Conservation (phyloP, 2,329 filamentous ascomycete genomes). For the Emmonsia crescens region DNA sequence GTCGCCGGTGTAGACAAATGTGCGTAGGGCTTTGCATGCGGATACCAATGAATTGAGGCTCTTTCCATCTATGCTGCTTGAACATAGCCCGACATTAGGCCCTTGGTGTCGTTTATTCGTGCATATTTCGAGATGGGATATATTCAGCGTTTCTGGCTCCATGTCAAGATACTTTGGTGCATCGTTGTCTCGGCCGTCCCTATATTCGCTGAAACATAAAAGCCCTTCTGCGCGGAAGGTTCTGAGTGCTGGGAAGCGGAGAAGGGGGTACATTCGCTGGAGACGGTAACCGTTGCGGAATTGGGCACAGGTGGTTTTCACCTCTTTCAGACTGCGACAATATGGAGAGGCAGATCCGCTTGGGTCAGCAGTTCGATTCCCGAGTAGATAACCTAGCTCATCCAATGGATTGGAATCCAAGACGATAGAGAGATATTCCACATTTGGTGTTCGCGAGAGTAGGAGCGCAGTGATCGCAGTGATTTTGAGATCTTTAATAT, state of each 20-base stretch:
- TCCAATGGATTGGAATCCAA: not conserved
- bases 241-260: slow-evolving; percentile 1
- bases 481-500: not conserved
- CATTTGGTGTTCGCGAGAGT: not conserved
- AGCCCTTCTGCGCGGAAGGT: not conserved
- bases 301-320: not conserved
- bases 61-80: not conserved
- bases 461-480: not conserved
- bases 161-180: not conserved
- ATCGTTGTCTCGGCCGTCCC: not conserved
- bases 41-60: not conserved
- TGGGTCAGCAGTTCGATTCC: not conserved
- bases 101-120: not conserved
- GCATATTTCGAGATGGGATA: slow-evolving; percentile 1
- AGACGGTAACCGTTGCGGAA: not conserved
- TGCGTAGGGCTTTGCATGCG: not conserved
- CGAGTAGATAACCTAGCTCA: not conserved
- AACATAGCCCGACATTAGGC: not conserved
- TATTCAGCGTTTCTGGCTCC: not conserved
- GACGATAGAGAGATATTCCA: not conserved
- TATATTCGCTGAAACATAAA: not conserved
- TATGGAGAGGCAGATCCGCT: not conserved
- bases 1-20: not conserved
- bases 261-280: not conserved
- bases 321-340: not conserved